Percentiles rank a stretch among this genome's conserved stretches.
Evolutionary conservation across 805 yeast species (phyloP).

Genomic region (Candida montana): DNA sequence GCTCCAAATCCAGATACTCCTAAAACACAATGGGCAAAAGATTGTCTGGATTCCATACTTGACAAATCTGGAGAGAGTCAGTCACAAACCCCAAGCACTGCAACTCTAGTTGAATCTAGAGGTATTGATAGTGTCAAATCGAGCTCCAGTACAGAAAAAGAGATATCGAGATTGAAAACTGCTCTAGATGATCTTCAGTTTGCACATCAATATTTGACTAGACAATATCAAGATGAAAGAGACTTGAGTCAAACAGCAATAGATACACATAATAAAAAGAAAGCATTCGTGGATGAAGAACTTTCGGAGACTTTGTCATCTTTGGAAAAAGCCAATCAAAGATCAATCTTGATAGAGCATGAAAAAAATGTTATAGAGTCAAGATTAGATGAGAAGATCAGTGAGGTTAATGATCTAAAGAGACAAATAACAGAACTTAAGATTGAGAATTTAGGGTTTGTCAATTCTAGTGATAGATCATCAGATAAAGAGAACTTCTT

Average conservation of each 20-base stretch:
- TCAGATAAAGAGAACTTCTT: slow-evolving; percentile 12
- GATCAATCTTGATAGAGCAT: slow-evolving; percentile 31
- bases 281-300: slow-evolving; percentile 46
- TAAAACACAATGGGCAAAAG: slow-evolving; percentile 22
- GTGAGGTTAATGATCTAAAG: slow-evolving; percentile 38
- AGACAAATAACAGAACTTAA: slow-evolving; percentile 39
- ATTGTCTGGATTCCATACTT: slow-evolving; percentile 16
- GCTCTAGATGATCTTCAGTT: slow-evolving; percentile 66
- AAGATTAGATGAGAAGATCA: slow-evolving; percentile 28
- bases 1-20: slow-evolving; percentile 15
- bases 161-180: slow-evolving; percentile 35
- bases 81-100: neutral
- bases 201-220: slow-evolving; percentile 63
- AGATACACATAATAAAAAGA: slow-evolving; percentile 48
- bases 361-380: slow-evolving; percentile 30
- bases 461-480: slow-evolving; percentile 7
- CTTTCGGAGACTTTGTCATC: slow-evolving; percentile 34
- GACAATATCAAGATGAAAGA: slow-evolving; percentile 64
- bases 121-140: neutral
- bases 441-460: slow-evolving; percentile 21
- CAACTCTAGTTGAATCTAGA: neutral
- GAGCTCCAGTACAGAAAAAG: slow-evolving; percentile 10
- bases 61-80: neutral
- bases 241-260: slow-evolving; percentile 47
- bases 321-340: slow-evolving; percentile 32